Evolutionary conservation across 768 basidiomycete species (phyloP), one percentile per base, ranked within the genome.

Genomic region (Hygrophoropsis aurantiaca): DNA sequence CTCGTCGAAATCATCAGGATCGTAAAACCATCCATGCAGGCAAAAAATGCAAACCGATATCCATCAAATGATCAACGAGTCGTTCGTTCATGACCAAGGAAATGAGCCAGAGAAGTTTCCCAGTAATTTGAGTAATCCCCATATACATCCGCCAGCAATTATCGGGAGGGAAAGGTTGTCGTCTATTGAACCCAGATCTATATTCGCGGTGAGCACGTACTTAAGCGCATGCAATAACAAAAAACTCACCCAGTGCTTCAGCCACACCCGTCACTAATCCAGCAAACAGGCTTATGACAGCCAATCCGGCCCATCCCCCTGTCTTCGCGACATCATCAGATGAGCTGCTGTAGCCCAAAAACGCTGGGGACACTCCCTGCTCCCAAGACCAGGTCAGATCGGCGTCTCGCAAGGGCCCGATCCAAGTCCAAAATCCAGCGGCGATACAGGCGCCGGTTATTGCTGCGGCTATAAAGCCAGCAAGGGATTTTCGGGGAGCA

Each of bases 91-190:
- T 30, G 27, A 30, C 27, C 27, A 30, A 6, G 27, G 27, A 30
- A 30, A 30, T 7, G 27, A 30, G 27, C 27, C 27, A 30, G 27
- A 30, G 2, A 77, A 51, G 58, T 61, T 71, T 32, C 67, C 69
- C 3, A 74, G 57, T 15, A 68, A 49, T 53, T 71, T 74, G 67
- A 75, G 74, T 19, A 80, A 72, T 3, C 71, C 73, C 80, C 80
- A 85, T 24, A 85, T 62, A 54, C 80, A 75, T 2, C 81, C 87
- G 3, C 93, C 93, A 5, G 90, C 84, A 46, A 94, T 80, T 59
- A 95, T 83, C 4, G 94, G 94, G 20, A 97, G 68, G 7, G 90
- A 94, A 20, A 97, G 65, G 62, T 97, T 95, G 60, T 97, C 94
- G 58, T 97, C 94, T 32, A 92, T 61, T 0, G 77, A 79, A 15